Conservation (phyloP, 2,329 filamentous ascomycete genomes). For the Penicillium sp. region DNA sequence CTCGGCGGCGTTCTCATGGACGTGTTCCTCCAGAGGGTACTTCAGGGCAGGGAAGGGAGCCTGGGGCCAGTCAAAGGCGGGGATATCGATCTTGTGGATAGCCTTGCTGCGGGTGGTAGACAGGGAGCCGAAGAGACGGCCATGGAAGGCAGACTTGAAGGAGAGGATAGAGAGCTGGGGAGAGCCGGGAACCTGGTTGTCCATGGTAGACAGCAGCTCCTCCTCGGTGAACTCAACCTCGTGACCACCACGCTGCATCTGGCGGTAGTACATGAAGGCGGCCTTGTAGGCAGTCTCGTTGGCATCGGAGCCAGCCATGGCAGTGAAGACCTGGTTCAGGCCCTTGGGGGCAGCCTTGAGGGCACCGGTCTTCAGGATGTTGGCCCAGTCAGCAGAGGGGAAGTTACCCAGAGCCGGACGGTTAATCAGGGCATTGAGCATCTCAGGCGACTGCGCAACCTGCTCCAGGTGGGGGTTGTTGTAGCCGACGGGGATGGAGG, state of each 20-base stretch:
- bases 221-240: conserved; percentile 73
- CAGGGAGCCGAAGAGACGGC: conserved; percentile 79
- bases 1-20: conserved; percentile 72
- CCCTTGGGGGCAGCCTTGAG: conserved; percentile 79
- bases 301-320: conserved; percentile 81
- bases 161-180: conserved; percentile 79
- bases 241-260: conserved; percentile 72
- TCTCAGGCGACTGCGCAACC: conserved; percentile 69
- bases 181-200: conserved; percentile 73
- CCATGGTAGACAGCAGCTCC: conserved; percentile 71
- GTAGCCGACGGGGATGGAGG: conserved; percentile 87
- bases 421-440: conserved; percentile 78
- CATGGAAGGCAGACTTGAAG: conserved; percentile 86
- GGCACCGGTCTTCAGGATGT: conserved; percentile 72
- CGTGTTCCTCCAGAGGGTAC: conserved; percentile 79
- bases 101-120: conserved; percentile 89
- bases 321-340: conserved; percentile 83
- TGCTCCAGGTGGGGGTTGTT: conserved; percentile 74
- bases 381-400: conserved; percentile 76
- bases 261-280: conserved; percentile 87
- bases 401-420: conserved; percentile 88
- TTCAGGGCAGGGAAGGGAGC: conserved; percentile 79
- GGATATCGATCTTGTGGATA: conserved; percentile 92
- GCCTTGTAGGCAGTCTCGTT: conserved; percentile 95
- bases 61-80: conserved; percentile 91